Base-by-base conservation (phyloP, 2,329 filamentous ascomycete species). In the Diaporthe citriasiana region DNA sequence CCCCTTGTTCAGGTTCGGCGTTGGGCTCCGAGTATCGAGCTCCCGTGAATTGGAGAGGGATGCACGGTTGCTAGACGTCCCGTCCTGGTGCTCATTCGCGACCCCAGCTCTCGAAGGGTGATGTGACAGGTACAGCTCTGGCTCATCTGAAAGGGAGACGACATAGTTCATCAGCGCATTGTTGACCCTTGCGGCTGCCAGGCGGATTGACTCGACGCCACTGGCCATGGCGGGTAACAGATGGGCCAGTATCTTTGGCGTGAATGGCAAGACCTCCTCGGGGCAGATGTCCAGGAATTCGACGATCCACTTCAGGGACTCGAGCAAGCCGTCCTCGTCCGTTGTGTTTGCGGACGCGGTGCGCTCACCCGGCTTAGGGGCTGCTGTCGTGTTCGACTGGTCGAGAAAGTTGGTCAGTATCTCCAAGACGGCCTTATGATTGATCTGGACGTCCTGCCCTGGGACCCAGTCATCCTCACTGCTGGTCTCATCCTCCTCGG, bases 271-370 rank as follows among this genome's bases (percentile, higher is more conserved):
- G 5, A 99, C 97, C 80, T 99, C 97, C 81, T 98, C 97, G 0
- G 97, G 96, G 78, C 95, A 98, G 59, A 99, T 98, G 76, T 98
- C 95, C 78, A 99, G 93, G 81, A 99, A 98, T 74, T 93, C 94
- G 77, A 98, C 95, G 77, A 99, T 95, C 97, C 97, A 99, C 76
- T 95, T 91, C 38, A 99, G 87, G 4, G 95, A 95, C 70, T 97
- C 97, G 51, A 98, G 88, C 57, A 98, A 90, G 77, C 97, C 95
- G 79, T 98, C 94, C 81, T 98, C 95, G 81, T 98, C 95, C 92
- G 81, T 77, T 70, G 69, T 63, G 13, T 35, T 60, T 60, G 72
- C 33, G 33, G 40, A 50, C 3, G 55, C 69, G 38, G 70, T 40
- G n/a, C 74, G 74, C 40, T 75, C 72, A 33, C 40, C 45, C 55